Conservation (phyloP, 148 eudicot genomes). For the Linanthus parryae region DNA sequence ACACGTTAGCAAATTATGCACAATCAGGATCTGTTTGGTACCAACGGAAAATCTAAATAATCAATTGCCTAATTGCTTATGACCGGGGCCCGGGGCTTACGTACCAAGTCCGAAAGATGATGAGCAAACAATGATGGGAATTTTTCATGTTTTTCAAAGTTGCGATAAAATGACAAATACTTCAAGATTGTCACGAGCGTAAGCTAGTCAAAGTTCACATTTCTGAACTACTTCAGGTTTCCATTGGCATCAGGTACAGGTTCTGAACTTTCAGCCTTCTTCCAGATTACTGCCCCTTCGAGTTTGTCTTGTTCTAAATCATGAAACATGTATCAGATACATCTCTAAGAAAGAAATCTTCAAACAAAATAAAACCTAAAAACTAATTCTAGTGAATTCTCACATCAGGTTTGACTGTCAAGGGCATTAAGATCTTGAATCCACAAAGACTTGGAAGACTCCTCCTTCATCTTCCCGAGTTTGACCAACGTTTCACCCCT, state of each 20-base stretch:
- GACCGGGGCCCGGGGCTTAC: no score
- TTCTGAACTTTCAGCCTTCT: slow-evolving; percentile 36
- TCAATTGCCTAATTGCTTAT: no score
- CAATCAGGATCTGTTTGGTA: no score
- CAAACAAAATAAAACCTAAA: not conserved
- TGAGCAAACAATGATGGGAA: no score
- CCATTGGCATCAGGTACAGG: slow-evolving; percentile 27
- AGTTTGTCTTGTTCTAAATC: slow-evolving; percentile 42
- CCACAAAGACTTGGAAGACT: slow-evolving; percentile 56
- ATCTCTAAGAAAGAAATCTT: slow-evolving; percentile 2
- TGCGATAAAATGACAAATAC: no score
- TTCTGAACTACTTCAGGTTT: slow-evolving; percentile 12
- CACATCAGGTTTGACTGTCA: slow-evolving; percentile 53
- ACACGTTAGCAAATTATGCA: no score
- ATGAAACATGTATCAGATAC: no score
- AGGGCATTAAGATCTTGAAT: slow-evolving; percentile 62
- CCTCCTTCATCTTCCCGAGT: slow-evolving; percentile 45
- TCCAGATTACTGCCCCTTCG: slow-evolving; percentile 32
- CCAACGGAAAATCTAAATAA: no score
- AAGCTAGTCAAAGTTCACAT: no score
- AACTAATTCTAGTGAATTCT: not conserved
- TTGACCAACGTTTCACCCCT: slow-evolving; percentile 40
- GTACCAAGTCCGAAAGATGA: no score
- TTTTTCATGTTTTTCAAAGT: no score
- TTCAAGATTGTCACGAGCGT: no score